Evolutionary conservation across 108 stramenopile genomes (phyloP), one percentile per base, ranked within the genome.

Genomic region (Skeletonema grethae): DNA sequence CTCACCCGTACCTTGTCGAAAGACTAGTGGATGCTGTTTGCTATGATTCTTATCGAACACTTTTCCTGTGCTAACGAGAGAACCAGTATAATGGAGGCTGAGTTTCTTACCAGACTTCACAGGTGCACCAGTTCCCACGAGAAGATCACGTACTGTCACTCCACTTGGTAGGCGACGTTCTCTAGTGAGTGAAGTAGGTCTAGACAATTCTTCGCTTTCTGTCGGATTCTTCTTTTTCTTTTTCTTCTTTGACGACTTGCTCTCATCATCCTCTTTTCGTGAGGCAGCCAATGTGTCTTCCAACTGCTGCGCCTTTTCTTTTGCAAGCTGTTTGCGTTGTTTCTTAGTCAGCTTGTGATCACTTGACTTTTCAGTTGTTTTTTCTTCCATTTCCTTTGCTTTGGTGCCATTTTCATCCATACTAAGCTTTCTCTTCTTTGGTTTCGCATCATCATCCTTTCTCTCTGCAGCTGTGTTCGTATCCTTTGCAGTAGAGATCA

Each of bases 1-100:
- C 36, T 72, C 70, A 29, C 84, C 84, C 5, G 82, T 83, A 20
- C 88, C 88, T 56, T 77, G 73, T 46, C 83, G 75, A 50, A 88
- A 86, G 50, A 70, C 66, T 22, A 83, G 73, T 16, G 88, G 85
- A 56, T 84, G 73, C 20, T 53, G 57, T 34, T 71, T 69, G 39
- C 70, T 77, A 35, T 79, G 35, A 48, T 83, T 86, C 68, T 77
- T 83, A 59, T 84, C 86, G 61, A 87, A 84, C 13, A 76, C 73
- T 30, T 65, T 82, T n/a, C 86, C 86, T 24, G 62, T 76, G 5
- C 64, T 48, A n/a, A 31, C 53, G 16, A 84, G 70, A n/a, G 70
- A 48, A 8, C 81, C 86, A 16, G 75, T 79, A 73, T 84, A 84
- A 43, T 76, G 65, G 8, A 87, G 34, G 1, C 83, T 82, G 15